Evolutionary conservation across 768 basidiomycete genomes (phyloP).

Genomic region (Naganishia friedmannii): DNA sequence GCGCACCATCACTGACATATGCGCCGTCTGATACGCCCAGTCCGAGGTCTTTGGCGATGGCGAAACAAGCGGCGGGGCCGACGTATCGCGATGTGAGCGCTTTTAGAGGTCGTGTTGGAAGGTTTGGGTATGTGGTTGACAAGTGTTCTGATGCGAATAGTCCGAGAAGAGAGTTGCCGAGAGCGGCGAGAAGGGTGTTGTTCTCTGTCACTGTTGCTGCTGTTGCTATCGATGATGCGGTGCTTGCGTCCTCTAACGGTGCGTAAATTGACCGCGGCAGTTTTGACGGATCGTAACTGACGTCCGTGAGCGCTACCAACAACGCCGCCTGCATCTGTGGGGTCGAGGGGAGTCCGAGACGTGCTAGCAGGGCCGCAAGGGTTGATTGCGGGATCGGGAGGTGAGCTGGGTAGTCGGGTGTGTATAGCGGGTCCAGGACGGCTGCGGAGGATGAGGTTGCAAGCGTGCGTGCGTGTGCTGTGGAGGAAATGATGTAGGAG

Average conservation of each 20-base stretch:
- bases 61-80: constrained; percentile 76
- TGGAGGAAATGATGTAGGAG: too few relatives aligned
- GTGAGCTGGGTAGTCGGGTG: constrained; percentile 30
- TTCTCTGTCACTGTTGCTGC: constrained; percentile 53
- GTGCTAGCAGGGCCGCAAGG: constrained; percentile 44
- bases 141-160: constrained; percentile 84
- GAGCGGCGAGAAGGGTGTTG: constrained; percentile 69
- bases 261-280: constrained; percentile 8
- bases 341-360: constrained; percentile 40
- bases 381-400: constrained; percentile 38
- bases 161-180: constrained; percentile 86
- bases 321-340: constrained; percentile 37
- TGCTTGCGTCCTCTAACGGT: background rate
- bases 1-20: constrained; percentile 30
- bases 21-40: constrained; percentile 37
- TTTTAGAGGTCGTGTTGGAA: constrained; percentile 87
- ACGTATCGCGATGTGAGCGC: constrained; percentile 89
- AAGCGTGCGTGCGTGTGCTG: background rate
- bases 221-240: background rate
- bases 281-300: constrained; percentile 35
- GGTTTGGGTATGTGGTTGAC: constrained; percentile 74
- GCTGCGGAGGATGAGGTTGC: background rate
- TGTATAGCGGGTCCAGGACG: constrained; percentile 24
- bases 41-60: constrained; percentile 69
- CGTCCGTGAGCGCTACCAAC: constrained; percentile 45